These are phyloP conservation scores for Lachancea nothofagi DNA, from an alignment of 805 yeast genomes.

Conservation along the genomic window DNA sequence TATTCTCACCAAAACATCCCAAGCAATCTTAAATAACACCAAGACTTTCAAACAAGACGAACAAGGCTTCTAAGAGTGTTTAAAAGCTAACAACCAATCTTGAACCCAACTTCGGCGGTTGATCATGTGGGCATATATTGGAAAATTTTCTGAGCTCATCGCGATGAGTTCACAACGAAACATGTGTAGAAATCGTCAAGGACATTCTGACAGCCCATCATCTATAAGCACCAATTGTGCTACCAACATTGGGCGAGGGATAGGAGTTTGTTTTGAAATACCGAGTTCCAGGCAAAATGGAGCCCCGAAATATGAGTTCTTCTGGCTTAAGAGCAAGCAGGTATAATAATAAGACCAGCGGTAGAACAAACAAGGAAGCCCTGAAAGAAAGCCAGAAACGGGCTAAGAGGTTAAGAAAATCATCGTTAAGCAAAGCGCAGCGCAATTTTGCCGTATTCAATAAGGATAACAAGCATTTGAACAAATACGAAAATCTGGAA, in stretches of 20 bases:
- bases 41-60: not conserved
- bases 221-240: not conserved
- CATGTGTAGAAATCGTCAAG: not conserved
- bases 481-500: constrained; percentile 27
- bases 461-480: constrained; percentile 20
- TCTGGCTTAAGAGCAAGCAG: constrained; percentile 3
- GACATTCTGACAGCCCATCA: not conserved
- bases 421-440: constrained; percentile 29
- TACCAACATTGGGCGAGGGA: not conserved
- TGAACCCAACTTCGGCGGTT: too few species aligned
- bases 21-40: constrained; percentile 11
- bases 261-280: not conserved
- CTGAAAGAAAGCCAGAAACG: constrained; percentile 11
- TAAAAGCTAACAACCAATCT: too few species aligned
- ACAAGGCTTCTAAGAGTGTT: too few species aligned
- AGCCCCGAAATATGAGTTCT: constrained; percentile 8
- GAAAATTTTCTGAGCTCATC: not conserved
- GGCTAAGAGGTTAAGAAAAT: constrained; percentile 27
- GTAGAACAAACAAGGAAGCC: not conserved
- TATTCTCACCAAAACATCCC: constrained; percentile 37
- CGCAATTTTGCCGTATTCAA: constrained; percentile 29
- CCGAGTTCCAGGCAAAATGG: constrained; percentile 2
- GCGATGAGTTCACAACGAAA: not conserved
- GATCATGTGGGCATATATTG: not conserved
- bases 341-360: not conserved